phyloP scores from a whole-genome alignment of 2,329 filamentous ascomycete species.

The Diaporthe destruens region DNA sequence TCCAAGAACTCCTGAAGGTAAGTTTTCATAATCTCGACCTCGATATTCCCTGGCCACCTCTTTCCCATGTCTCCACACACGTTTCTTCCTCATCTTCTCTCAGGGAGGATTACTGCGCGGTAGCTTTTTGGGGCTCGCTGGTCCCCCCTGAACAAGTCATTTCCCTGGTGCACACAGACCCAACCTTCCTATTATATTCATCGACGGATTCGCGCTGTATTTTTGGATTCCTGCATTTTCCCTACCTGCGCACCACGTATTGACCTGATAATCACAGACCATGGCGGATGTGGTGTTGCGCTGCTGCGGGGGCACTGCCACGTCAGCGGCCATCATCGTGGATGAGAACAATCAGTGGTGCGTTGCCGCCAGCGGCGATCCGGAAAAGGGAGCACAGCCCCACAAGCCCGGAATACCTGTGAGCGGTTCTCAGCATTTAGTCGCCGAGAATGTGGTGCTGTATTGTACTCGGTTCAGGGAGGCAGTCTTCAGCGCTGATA shows the following conservation, averaged over 20 bases:
- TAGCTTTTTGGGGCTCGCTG: not conserved
- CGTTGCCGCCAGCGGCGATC: slow-evolving; percentile 79
- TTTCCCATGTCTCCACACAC: not conserved
- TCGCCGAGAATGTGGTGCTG: slow-evolving; percentile 82
- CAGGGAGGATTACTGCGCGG: not conserved
- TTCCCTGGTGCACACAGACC: not conserved
- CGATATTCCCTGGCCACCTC: not conserved
- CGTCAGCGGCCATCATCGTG: slow-evolving; percentile 79
- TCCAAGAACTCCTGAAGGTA: slow-evolving; percentile 77
- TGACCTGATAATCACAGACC: slow-evolving; percentile 55
- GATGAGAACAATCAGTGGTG: slow-evolving; percentile 79
- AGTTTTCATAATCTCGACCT: not conserved
- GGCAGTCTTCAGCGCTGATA: slow-evolving; percentile 78
- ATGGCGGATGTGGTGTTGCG: slow-evolving; percentile 87
- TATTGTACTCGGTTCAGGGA: slow-evolving; percentile 84
- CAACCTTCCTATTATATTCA: too few species aligned
- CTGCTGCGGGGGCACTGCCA: slow-evolving; percentile 78
- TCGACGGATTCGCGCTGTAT: not conserved
- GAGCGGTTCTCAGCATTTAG: slow-evolving; percentile 70
- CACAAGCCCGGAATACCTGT: slow-evolving; percentile 76
- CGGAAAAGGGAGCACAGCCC: slow-evolving; percentile 75
- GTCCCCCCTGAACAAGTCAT: too few species aligned
- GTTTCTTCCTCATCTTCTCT: not conserved
- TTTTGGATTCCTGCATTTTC: too few species aligned
- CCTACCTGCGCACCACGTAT: not conserved